These are phyloP conservation scores for Colletotrichum graminicola DNA, from an alignment of 2,329 filamentous ascomycete genomes.

Conservation along the genomic window DNA sequence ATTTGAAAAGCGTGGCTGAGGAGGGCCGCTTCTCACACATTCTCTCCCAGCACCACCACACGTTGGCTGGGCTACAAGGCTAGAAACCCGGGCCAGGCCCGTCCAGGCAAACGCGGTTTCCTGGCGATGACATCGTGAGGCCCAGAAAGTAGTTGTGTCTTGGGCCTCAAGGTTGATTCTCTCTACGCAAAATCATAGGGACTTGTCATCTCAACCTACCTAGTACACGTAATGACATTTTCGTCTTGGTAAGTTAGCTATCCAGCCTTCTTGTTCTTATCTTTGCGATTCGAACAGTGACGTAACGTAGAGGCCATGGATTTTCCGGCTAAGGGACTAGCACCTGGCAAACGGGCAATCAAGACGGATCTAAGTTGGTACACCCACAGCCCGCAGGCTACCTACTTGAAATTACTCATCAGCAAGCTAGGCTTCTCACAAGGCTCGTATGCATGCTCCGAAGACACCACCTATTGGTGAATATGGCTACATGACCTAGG, in stretches of 20 bases:
- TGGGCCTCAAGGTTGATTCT: neutral
- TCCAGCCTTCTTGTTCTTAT: neutral
- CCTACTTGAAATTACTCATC: neutral
- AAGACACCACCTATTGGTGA: neutral
- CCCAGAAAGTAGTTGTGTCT: neutral
- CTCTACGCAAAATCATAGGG: neutral
- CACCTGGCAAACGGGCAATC: neutral
- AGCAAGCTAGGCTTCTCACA: neutral
- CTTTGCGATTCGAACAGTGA: neutral
- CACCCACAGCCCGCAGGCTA: neutral
- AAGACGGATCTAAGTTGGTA: neutral
- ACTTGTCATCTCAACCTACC: neutral
- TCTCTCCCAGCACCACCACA: neutral
- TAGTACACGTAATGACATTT: neutral
- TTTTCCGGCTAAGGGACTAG: neutral
- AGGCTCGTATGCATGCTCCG: neutral
- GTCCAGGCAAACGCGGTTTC: neutral
- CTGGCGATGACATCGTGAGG: neutral
- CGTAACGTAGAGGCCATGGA: neutral
- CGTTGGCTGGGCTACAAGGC: conserved; percentile 15
- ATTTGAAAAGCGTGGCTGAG: conserved; percentile 28
- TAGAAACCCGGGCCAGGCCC: conserved; percentile 5
- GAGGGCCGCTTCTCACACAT: conserved; percentile 17
- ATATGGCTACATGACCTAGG: neutral
- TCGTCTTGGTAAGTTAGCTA: neutral